Conservation (phyloP, 768 basidiomycete genomes). For the Holtermannia corniformis region DNA sequence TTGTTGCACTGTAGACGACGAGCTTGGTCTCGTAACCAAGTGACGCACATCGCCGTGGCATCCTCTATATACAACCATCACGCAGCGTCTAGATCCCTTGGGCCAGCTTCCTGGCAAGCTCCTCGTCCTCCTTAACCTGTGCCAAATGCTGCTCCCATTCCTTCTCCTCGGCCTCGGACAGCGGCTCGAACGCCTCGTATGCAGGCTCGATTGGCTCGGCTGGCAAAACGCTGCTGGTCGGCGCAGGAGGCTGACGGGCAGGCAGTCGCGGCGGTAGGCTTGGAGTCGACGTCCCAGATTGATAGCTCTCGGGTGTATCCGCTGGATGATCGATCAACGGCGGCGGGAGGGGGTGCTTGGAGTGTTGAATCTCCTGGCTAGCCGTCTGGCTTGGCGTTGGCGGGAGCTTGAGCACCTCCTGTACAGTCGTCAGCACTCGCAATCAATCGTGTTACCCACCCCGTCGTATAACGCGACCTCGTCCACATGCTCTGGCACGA, state of each 20-base stretch:
- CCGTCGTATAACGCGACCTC: constrained; percentile 11
- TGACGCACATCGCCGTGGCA: too few relatives aligned
- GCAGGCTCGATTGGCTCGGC: constrained; percentile 4
- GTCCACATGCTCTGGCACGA: constrained; percentile 13
- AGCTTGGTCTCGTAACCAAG: too few relatives aligned
- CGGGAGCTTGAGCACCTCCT: constrained; percentile 34
- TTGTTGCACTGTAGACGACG: too few relatives aligned
- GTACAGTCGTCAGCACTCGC: constrained; percentile 3
- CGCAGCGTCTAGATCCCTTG: too few relatives aligned
- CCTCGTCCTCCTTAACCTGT: neutral
- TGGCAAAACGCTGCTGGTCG: too few relatives aligned
- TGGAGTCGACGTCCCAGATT: neutral
- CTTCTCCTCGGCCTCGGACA: constrained; percentile 24
- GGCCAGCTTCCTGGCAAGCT: neutral
- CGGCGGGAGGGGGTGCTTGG: neutral
- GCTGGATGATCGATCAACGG: neutral
- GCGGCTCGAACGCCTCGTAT: constrained; percentile 8
- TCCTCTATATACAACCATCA: too few relatives aligned
- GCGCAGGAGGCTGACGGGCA: too few relatives aligned
- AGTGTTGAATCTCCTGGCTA: constrained; percentile 17
- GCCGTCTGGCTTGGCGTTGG: constrained; percentile 31
- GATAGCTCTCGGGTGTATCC: neutral
- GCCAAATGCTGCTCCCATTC: constrained; percentile 21
- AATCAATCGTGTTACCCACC: constrained; percentile 3
- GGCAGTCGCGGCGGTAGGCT: neutral